Base-by-base conservation (phyloP, 2,329 filamentous ascomycete species). In the Dothiorella sarmentorum region DNA sequence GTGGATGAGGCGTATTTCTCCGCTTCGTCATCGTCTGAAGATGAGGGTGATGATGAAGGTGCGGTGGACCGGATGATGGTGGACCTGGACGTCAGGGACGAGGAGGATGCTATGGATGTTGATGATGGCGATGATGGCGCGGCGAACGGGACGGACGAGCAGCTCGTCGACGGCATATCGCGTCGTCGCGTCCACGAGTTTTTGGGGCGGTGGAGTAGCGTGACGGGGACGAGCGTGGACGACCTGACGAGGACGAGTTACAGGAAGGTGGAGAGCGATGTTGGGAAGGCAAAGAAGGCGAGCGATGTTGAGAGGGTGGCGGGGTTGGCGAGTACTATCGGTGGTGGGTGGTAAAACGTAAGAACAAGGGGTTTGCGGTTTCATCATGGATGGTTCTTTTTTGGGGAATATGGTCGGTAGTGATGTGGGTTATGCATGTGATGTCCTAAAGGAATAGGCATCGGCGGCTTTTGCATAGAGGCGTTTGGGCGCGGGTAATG, bases 191-290 rank as follows among this genome's bases (percentile, higher is more conserved):
- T 95, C 67, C 84, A 85, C 73, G 80, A 84, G 70, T 82, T 86
- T 66, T 78, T 97, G 67, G 76, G 79, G 63, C 85, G 93, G 72
- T 99, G 94, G 94, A 82, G 87, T 17, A 69, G 77, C 22, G 76
- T 87, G 61, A 92, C 90, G 58, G 84, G 83, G 56, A 85, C 96
- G 63, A 80, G 83, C 24, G 75, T 89, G 68, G 83, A 86, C 61
- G 90, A 82, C 70, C 77, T 99, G 68, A 84, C 86, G 59, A 90
- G 88, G 72, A 99, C 94, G 59, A 95, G 85, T 53, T 99, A 90
- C 77, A 85, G 94, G 62, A 87, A 92, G 74, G 93, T 99, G 20
- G 87, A 97, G 67, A 97, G 93, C 76, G 91, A 97, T 71, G 91
- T 99, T 42, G 94, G 94, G 52, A 96, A 94, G 76, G 49, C 26